These are phyloP conservation scores for Xylaria scruposa DNA, from an alignment of 495 filamentous ascomycete species.

Conservation along the genomic window DNA sequence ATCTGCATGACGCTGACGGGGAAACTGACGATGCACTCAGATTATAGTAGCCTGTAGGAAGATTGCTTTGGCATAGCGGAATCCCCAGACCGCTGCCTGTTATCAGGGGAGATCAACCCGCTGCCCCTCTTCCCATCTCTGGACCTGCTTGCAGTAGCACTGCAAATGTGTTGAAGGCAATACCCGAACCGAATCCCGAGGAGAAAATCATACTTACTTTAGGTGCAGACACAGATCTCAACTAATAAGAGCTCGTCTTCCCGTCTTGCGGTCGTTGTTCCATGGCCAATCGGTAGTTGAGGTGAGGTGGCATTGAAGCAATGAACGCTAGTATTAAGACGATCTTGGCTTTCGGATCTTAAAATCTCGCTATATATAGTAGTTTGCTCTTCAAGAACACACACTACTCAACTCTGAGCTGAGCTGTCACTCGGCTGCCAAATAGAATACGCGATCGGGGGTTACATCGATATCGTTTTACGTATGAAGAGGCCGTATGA, in stretches of 20 bases:
- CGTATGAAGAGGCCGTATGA: no score
- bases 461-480: no score
- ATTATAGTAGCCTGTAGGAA: conserved; percentile 15
- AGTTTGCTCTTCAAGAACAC: background rate
- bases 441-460: no score
- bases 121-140: conserved; percentile 5
- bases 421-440: background rate
- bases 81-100: conserved; percentile 1
- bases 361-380: background rate
- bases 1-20: conserved; percentile 17
- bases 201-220: background rate
- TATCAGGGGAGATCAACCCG: background rate
- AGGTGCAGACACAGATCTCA: background rate
- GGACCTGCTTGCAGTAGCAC: background rate
- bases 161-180: conserved; percentile 12
- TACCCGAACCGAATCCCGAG: conserved; percentile 7
- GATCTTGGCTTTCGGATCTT: conserved; percentile 4
- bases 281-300: conserved; percentile 18
- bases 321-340: conserved; percentile 18
- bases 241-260: background rate
- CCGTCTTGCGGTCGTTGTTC: background rate
- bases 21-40: conserved; percentile 17
- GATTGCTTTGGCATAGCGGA: conserved; percentile 14
- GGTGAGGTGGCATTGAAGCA: conserved; percentile 21
- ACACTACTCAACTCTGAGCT: background rate